A percentile compares a stretch with the other conserved stretches of the same genome.
These are phyloP conservation scores for Ophiosphaerella korrae DNA, from an alignment of 2,329 filamentous ascomycete genomes.

Conservation along the genomic window DNA sequence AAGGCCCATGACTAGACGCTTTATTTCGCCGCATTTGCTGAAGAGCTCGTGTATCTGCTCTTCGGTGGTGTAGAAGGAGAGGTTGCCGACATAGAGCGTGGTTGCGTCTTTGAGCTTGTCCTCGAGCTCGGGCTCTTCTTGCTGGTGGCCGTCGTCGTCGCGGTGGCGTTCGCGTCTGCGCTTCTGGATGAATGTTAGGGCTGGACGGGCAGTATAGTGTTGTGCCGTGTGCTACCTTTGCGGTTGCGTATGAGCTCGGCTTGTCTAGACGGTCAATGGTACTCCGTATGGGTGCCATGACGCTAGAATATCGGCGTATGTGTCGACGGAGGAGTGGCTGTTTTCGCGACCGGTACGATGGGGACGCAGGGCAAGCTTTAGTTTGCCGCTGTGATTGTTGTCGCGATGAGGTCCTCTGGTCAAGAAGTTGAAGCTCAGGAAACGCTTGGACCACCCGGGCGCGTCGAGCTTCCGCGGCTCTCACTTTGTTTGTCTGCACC, in stretches of 20 bases:
- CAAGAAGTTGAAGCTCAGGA: constrained; percentile 10
- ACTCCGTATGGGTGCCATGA: constrained; percentile 58
- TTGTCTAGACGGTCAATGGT: constrained; percentile 93
- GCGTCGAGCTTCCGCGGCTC: constrained; percentile 11
- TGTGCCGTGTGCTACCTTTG: constrained; percentile 63
- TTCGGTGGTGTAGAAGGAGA: constrained; percentile 98
- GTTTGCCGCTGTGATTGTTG: neutral
- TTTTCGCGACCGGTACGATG: constrained; percentile 8
- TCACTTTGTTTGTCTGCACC: constrained; percentile 9
- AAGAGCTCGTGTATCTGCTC: constrained; percentile 99
- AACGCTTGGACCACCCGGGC: constrained; percentile 6
- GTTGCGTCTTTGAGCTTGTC: constrained; percentile 86
- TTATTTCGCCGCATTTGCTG: constrained; percentile 94
- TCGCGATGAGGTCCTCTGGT: neutral
- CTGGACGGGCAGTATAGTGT: neutral
- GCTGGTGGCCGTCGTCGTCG: constrained; percentile 55
- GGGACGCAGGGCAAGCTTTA: constrained; percentile 3
- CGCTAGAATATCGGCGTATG: neutral
- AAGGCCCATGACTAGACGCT: constrained; percentile 95
- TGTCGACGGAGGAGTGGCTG: neutral
- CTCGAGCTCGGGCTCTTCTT: constrained; percentile 62
- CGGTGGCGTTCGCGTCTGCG: constrained; percentile 71
- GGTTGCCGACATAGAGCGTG: constrained; percentile 95
- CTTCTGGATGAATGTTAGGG: constrained; percentile 57
- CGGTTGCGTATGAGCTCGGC: constrained; percentile 90